These are phyloP conservation scores for Epichloe festucae DNA, from an alignment of 2,329 filamentous ascomycete genomes.

Conservation along the genomic window DNA sequence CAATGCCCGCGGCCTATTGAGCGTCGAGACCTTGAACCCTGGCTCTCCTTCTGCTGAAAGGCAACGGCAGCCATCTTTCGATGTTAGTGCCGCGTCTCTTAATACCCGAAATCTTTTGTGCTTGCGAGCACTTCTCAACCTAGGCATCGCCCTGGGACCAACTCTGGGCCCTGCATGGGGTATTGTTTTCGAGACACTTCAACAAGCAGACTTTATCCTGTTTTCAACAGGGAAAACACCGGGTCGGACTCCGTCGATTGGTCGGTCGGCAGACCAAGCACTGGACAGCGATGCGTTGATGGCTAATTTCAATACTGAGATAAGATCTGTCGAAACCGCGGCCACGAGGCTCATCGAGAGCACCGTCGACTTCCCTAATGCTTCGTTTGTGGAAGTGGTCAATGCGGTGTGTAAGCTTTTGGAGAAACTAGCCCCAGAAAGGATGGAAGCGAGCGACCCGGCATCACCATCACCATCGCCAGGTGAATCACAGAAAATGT, in stretches of 20 bases:
- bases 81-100: slow-evolving; percentile 42
- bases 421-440: slow-evolving; percentile 22
- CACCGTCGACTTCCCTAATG: slow-evolving; percentile 78
- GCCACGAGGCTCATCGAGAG: slow-evolving; percentile 81
- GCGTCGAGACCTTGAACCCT: slow-evolving; percentile 56
- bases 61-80: slow-evolving; percentile 45
- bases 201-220: slow-evolving; percentile 83
- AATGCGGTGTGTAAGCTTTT: slow-evolving; percentile 62
- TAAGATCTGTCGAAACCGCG: slow-evolving; percentile 78
- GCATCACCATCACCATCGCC: slow-evolving; percentile 10
- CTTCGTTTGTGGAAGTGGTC: slow-evolving; percentile 66
- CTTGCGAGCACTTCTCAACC: slow-evolving; percentile 78
- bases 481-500: slow-evolving; percentile 22
- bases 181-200: slow-evolving; percentile 82
- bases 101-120: slow-evolving; percentile 87
- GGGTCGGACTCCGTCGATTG: slow-evolving; percentile 36
- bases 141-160: slow-evolving; percentile 87
- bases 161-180: slow-evolving; percentile 77
- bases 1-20: slow-evolving; percentile 60
- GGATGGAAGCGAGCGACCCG: slow-evolving; percentile 8
- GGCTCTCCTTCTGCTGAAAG: slow-evolving; percentile 43
- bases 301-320: slow-evolving; percentile 63
- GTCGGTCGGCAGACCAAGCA: slow-evolving; percentile 31
- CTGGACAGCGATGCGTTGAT: slow-evolving; percentile 38
- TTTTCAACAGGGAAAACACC: slow-evolving; percentile 47